These are phyloP conservation scores for Paramecium pentaurelia DNA, from an alignment of 73 alveolate species.

Conservation along the genomic window DNA sequence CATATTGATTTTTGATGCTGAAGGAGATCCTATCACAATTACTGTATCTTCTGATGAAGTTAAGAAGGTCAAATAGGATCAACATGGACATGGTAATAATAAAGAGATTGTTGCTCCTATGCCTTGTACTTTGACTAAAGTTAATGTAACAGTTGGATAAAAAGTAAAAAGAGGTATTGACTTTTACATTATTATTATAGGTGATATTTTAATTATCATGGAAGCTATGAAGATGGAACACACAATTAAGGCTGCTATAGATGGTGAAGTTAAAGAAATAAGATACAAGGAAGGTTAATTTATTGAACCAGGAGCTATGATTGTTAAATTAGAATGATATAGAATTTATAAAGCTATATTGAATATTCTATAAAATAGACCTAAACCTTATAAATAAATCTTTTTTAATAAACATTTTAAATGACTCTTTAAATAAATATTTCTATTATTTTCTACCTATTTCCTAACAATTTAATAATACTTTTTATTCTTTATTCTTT, in stretches of 20 bases:
- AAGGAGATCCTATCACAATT: conserved; percentile 54
- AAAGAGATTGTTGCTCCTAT: conserved; percentile 75
- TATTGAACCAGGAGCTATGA: conserved; percentile 74
- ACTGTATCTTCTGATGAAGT: conserved; percentile 47
- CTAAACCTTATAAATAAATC: neutral
- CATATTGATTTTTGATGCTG: conserved; percentile 12
- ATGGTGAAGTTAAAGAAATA: conserved; percentile 73
- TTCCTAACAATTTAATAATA: conserved; percentile 64
- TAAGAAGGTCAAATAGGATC: neutral
- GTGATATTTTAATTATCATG: conserved; percentile 52
- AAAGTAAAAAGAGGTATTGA: conserved; percentile 69
- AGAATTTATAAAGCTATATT: neutral
- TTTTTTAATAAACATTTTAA: neutral
- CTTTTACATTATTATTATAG: neutral
- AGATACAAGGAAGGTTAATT: conserved; percentile 67
- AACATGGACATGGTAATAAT: conserved; percentile 16
- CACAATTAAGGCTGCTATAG: conserved; percentile 70
- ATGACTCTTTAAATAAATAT: too few species aligned
- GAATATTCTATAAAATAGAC: neutral
- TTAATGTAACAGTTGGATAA: conserved; percentile 69
- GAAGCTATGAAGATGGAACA: conserved; percentile 83
- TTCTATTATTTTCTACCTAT: conserved; percentile 45
- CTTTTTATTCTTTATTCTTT: conserved; percentile 56
- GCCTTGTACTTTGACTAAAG: conserved; percentile 81
- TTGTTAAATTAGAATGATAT: conserved; percentile 52